Evolutionary conservation across 495 filamentous ascomycete genomes (phyloP).

Genomic region (Penicillium psychrofluorescens): DNA sequence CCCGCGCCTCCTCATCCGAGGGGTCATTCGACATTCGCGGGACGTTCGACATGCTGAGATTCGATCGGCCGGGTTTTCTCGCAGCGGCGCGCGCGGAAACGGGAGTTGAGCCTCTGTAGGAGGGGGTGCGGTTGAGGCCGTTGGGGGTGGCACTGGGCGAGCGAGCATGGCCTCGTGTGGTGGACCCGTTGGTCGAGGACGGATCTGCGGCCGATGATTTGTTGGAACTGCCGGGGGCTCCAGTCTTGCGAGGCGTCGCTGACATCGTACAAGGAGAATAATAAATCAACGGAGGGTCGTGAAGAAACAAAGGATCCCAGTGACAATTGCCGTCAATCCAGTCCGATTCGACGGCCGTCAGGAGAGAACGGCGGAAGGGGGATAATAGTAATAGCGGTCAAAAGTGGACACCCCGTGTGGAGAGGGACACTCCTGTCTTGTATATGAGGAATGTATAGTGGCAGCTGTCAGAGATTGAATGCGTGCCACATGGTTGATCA

Average conservation of each 20-base stretch:
- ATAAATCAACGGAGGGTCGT: no score
- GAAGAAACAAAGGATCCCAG: no score
- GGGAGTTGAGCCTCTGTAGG: conserved; percentile 43
- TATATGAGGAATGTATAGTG: conserved; percentile 9
- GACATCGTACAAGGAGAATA: conserved; percentile 27
- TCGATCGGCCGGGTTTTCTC: conserved; percentile 52
- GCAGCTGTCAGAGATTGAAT: conserved; percentile 20
- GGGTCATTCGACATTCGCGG: conserved; percentile 51
- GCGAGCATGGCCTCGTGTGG: conserved; percentile 34
- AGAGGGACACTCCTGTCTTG: conserved; percentile 3
- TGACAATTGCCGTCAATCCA: no score
- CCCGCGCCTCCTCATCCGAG: conserved; percentile 53
- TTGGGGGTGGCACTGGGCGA: conserved; percentile 35
- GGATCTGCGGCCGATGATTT: conserved; percentile 32
- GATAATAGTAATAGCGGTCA: conserved; percentile 22
- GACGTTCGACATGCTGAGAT: conserved; percentile 51
- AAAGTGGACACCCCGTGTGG: conserved; percentile 19
- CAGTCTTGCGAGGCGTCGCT: conserved; percentile 38
- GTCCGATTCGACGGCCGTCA: background rate
- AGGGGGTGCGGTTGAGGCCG: conserved; percentile 35
- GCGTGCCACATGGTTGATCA: conserved; percentile 19
- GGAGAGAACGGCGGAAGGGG: conserved; percentile 1
- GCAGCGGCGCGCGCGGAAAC: conserved; percentile 63
- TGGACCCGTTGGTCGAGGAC: conserved; percentile 27
- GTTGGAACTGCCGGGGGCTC: conserved; percentile 31